Percentiles rank a stretch among this genome's conserved stretches.
phyloP scores from a whole-genome alignment of 1,284 basidiomycete genomes.

The Malassezia sympodialis region DNA sequence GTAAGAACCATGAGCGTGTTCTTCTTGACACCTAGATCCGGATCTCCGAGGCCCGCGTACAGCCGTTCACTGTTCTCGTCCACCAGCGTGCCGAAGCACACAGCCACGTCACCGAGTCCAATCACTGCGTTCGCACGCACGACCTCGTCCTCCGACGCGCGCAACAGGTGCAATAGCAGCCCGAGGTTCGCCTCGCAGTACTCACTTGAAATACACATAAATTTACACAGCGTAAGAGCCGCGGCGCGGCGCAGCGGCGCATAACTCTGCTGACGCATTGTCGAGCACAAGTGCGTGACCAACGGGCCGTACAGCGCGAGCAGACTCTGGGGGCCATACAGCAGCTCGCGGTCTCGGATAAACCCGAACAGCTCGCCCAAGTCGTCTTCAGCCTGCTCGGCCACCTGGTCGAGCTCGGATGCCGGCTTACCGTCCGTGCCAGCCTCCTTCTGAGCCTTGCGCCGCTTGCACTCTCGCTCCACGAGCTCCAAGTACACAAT shows the following conservation, averaged over 20 bases:
- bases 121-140: constrained; percentile 94
- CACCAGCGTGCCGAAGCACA: constrained; percentile 88
- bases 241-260: constrained; percentile 74
- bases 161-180: constrained; percentile 82
- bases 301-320: constrained; percentile 78
- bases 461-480: constrained; percentile 91
- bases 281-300: constrained; percentile 71
- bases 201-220: constrained; percentile 85
- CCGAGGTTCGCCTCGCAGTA: constrained; percentile 86
- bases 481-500: constrained; percentile 92
- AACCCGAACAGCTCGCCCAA: constrained; percentile 80
- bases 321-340: constrained; percentile 74
- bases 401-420: constrained; percentile 77
- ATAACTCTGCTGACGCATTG: constrained; percentile 54
- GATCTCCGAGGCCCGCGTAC: constrained; percentile 82
- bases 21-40: constrained; percentile 85
- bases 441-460: constrained; percentile 70
- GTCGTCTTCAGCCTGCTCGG: constrained; percentile 94
- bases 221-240: constrained; percentile 80
- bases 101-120: constrained; percentile 88
- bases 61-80: constrained; percentile 93
- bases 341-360: constrained; percentile 74
- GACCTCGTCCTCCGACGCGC: constrained; percentile 75
- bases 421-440: constrained; percentile 54
- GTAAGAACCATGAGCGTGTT: constrained; percentile 98